These are phyloP conservation scores for Talaromyces funiculosus DNA, from an alignment of 2,329 filamentous ascomycete species.

Conservation along the genomic window DNA sequence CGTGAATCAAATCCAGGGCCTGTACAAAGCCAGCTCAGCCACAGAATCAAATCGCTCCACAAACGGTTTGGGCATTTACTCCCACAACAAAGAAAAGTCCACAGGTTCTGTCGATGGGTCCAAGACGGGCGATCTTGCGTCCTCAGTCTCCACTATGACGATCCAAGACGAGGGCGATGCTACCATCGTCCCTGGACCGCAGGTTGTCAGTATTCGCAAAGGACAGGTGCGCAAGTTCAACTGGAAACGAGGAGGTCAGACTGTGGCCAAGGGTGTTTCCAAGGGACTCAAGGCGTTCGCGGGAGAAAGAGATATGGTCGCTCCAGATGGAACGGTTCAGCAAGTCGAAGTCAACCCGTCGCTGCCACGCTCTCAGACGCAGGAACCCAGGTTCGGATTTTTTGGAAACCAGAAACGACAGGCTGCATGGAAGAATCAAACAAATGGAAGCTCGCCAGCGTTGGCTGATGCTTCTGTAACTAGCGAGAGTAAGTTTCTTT, in stretches of 20 bases:
- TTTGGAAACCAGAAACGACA: slow-evolving; percentile 52
- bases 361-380: slow-evolving; percentile 35
- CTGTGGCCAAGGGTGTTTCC: slow-evolving; percentile 85
- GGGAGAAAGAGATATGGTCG: slow-evolving; percentile 46
- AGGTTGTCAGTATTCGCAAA: slow-evolving; percentile 91
- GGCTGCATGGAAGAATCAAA: slow-evolving; percentile 35
- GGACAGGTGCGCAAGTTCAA: slow-evolving; percentile 95
- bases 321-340: slow-evolving; percentile 10
- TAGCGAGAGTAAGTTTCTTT: slow-evolving; percentile 32
- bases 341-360: slow-evolving; percentile 20
- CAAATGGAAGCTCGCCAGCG: slow-evolving; percentile 40
- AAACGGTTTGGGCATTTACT: slow-evolving; percentile 60
- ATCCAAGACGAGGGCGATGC: slow-evolving; percentile 62
- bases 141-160: slow-evolving; percentile 51
- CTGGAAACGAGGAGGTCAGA: slow-evolving; percentile 96
- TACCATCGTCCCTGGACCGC: slow-evolving; percentile 65
- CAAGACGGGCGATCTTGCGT: slow-evolving; percentile 47
- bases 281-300: slow-evolving; percentile 93
- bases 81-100: slow-evolving; percentile 48
- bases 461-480: slow-evolving; percentile 30
- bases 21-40: slow-evolving; percentile 67
- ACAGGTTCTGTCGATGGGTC: slow-evolving; percentile 39
- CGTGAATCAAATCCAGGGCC: slow-evolving; percentile 86
- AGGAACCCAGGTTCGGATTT: slow-evolving; percentile 59
- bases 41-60: slow-evolving; percentile 26